Conservation (phyloP, 805 yeast genomes). For the Yamadazyma nakazawae region DNA sequence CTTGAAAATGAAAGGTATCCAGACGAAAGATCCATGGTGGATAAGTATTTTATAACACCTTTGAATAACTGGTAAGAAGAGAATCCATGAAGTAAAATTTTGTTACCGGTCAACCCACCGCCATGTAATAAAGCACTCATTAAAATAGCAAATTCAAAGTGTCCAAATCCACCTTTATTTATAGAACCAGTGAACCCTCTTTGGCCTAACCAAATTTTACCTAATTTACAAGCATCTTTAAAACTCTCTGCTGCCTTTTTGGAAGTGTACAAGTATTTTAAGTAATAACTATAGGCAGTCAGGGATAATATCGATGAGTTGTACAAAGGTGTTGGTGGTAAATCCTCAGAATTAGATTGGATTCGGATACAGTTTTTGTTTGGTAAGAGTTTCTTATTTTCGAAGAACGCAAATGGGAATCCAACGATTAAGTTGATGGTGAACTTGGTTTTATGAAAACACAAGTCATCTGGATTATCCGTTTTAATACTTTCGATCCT, state of each 20-base stretch:
- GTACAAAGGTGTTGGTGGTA: constrained; percentile 82
- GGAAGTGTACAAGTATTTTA: constrained; percentile 72
- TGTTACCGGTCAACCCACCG: constrained; percentile 73
- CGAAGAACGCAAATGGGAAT: constrained; percentile 68
- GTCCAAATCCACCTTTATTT: constrained; percentile 82
- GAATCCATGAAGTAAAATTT: constrained; percentile 78
- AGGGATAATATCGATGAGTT: constrained; percentile 77
- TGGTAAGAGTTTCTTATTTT: constrained; percentile 70
- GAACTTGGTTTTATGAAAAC: constrained; percentile 64
- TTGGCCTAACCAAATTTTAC: constrained; percentile 87
- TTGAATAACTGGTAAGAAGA: constrained; percentile 92
- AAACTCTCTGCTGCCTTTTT: constrained; percentile 77
- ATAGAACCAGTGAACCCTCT: constrained; percentile 70
- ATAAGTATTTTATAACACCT: constrained; percentile 78
- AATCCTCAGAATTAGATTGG: constrained; percentile 41
- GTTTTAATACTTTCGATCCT: constrained; percentile 55
- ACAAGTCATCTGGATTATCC: constrained; percentile 47
- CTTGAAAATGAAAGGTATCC: constrained; percentile 72
- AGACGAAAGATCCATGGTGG: constrained; percentile 67
- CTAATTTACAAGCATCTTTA: constrained; percentile 81
- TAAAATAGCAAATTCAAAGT: constrained; percentile 79
- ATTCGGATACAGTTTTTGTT: constrained; percentile 80
- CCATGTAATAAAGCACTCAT: constrained; percentile 82
- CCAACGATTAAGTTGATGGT: constrained; percentile 71
- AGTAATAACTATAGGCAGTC: constrained; percentile 62